Evolutionary conservation across 225 moss, liverwort and hornwort genomes (phyloP).

Genomic region (Thuidium tamariscinum): DNA sequence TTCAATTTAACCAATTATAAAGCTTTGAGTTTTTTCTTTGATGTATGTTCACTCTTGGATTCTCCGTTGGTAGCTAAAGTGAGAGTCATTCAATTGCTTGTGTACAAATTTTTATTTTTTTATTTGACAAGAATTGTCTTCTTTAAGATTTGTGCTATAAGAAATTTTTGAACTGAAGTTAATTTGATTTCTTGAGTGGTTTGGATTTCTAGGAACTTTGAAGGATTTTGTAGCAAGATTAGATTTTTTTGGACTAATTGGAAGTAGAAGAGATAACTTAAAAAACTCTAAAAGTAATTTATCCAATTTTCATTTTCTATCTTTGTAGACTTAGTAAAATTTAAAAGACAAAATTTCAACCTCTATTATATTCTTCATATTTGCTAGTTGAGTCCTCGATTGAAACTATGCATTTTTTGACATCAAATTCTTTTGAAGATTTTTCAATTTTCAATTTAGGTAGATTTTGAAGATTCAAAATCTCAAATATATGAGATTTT

Average conservation of each 20-base stretch:
- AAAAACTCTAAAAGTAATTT: neutral
- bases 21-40: neutral
- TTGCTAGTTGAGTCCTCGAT: accelerated
- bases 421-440: neutral
- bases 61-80: neutral
- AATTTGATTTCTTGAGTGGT: neutral
- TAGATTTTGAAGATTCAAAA: neutral
- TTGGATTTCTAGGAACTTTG: neutral
- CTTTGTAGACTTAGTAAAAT: neutral
- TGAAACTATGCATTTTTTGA: accelerated
- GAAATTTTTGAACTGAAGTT: accelerated
- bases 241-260: neutral
- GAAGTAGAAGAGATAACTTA: neutral
- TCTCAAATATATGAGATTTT: accelerated
- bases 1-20: neutral
- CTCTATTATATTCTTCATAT: neutral
- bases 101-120: neutral
- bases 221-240: neutral
- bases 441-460: neutral
- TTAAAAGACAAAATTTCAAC: neutral
- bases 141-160: neutral
- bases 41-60: neutral
- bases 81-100: neutral
- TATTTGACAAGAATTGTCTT: neutral
- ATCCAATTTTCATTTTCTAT: neutral